Conservation (phyloP, 1,139 yeast species). For the Hyphopichia buzzinii region DNA sequence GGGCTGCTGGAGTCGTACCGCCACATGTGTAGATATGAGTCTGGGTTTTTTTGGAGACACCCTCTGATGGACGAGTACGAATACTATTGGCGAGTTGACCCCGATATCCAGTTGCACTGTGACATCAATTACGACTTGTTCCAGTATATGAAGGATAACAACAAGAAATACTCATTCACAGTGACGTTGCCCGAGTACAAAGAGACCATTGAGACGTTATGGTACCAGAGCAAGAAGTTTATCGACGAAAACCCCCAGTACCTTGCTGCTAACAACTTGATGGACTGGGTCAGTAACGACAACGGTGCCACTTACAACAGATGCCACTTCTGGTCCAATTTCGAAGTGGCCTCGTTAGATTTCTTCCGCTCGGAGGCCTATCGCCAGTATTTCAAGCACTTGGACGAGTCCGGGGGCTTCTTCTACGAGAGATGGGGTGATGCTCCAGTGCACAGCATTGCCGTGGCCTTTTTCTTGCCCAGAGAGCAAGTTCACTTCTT, state of each 20-base stretch:
- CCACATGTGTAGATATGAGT: slow-evolving; percentile 90
- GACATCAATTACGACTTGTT: slow-evolving; percentile 81
- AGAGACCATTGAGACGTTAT: slow-evolving; percentile 76
- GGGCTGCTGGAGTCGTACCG: slow-evolving; percentile 63
- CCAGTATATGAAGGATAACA: slow-evolving; percentile 73
- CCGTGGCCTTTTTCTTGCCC: slow-evolving; percentile 70
- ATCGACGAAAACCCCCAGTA: slow-evolving; percentile 63
- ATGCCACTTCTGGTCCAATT: slow-evolving; percentile 89
- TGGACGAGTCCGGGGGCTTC: slow-evolving; percentile 84
- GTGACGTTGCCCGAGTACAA: slow-evolving; percentile 81
- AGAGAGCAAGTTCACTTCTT: slow-evolving; percentile 70
- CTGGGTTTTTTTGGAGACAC: slow-evolving; percentile 86
- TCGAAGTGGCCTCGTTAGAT: slow-evolving; percentile 72
- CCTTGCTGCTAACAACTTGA: slow-evolving; percentile 61
- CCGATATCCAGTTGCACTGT: slow-evolving; percentile 74
- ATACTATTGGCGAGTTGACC: slow-evolving; percentile 95
- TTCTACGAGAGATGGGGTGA: slow-evolving; percentile 94
- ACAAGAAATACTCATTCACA: slow-evolving; percentile 75
- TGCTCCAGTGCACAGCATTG: slow-evolving; percentile 90
- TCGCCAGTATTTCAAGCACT: slow-evolving; percentile 60
- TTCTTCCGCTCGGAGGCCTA: slow-evolving; percentile 77
- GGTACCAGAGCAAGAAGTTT: slow-evolving; percentile 75
- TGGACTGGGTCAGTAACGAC: slow-evolving; percentile 73
- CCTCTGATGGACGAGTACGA: slow-evolving; percentile 68
- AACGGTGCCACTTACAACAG: slow-evolving; percentile 66